These are phyloP conservation scores for Ajuga chamaepitys DNA, from an alignment of 257 asterid genomes.

Conservation along the genomic window DNA sequence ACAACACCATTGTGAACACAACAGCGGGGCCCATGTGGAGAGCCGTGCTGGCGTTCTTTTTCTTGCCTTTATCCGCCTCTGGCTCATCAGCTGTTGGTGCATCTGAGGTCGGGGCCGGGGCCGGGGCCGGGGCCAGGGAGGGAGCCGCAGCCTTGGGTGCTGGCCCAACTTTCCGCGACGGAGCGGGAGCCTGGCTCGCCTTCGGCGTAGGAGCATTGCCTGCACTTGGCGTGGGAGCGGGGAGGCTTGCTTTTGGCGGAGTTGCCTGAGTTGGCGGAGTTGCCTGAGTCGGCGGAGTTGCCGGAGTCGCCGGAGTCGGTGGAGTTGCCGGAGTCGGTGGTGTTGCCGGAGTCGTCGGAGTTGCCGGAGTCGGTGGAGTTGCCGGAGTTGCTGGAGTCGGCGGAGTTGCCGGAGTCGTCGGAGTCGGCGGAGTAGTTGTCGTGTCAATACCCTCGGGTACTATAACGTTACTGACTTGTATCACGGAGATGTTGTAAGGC, in stretches of 20 bases:
- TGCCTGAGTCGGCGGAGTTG: background rate
- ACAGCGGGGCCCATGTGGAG: slow-evolving; percentile 4
- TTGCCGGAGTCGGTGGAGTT: background rate
- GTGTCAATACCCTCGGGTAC: slow-evolving; percentile 42
- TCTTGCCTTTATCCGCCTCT: background rate
- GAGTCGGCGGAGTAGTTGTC: slow-evolving; percentile 7
- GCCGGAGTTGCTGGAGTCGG: background rate
- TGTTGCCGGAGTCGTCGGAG: background rate
- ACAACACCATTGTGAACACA: slow-evolving; percentile 7
- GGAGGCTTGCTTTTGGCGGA: background rate
- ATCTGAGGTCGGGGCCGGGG: background rate
- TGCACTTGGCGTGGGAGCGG: background rate
- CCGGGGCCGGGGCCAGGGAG: background rate
- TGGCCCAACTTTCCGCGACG: no score
- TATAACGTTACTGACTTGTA: slow-evolving; percentile 43
- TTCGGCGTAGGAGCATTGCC: background rate
- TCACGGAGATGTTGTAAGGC: slow-evolving; percentile 44
- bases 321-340: background rate
- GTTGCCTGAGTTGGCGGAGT: background rate
- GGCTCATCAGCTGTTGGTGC: background rate
- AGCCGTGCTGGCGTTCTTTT: slow-evolving; percentile 4
- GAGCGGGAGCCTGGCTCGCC: background rate
- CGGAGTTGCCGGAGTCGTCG: background rate
- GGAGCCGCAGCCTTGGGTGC: background rate
- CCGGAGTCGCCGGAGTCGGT: background rate